Conservation (phyloP, 306 rosid species). For the Lathyrus aphaca region DNA sequence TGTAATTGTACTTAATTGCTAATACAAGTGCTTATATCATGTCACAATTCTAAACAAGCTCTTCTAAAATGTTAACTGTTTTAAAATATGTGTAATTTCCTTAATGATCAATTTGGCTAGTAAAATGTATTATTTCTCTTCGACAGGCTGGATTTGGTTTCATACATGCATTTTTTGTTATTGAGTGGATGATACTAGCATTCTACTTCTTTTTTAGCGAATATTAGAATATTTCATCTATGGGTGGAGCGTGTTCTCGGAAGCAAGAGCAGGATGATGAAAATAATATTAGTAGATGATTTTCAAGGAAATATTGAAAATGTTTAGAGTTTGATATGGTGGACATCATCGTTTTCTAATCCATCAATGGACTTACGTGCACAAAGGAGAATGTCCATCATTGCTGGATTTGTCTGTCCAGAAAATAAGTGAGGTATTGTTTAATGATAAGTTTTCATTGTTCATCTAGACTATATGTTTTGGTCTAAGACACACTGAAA, state of each 20-base stretch:
- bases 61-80: no score
- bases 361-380: constrained; percentile 53
- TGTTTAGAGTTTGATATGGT: constrained; percentile 89
- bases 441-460: constrained; percentile 3
- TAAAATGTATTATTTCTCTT: constrained; percentile 39
- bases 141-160: no score
- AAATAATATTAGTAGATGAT: constrained; percentile 50
- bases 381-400: constrained; percentile 63
- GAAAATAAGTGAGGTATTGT: constrained; percentile 65
- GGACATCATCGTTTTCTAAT: constrained; percentile 68
- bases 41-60: no score
- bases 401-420: constrained; percentile 71
- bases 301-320: constrained; percentile 63
- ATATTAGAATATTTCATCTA: no score
- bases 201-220: no score
- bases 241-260: no score
- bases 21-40: no score
- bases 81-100: no score
- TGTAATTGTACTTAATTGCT: no score
- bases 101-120: constrained; percentile 32
- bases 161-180: no score
- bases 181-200: no score
- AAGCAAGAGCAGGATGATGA: no score
- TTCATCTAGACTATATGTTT: background rate
- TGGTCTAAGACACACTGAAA: constrained; percentile 37